Conservation (phyloP, 441 rosid genomes). For the Omphalea diandra region DNA sequence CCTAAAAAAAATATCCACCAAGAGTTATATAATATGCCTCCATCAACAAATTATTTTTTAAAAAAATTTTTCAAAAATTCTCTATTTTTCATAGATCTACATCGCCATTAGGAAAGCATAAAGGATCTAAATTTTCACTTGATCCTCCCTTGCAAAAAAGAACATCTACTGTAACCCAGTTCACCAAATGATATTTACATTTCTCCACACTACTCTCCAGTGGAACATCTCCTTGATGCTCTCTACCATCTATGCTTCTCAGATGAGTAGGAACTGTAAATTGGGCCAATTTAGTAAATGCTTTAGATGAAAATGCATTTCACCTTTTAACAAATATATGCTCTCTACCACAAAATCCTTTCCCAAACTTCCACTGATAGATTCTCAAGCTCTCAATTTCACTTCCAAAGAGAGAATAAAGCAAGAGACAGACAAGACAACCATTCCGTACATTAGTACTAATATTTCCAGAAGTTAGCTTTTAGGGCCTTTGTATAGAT, state of each 20-base stretch:
- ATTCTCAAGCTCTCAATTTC: not conserved
- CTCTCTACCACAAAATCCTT: not conserved
- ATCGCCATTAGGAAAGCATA: not conserved
- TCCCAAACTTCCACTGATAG: not conserved
- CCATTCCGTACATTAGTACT: not conserved
- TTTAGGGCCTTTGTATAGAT: not conserved
- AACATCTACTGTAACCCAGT: not conserved
- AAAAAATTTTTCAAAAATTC: not conserved
- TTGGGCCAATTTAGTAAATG: not conserved
- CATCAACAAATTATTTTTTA: no score
- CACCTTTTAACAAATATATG: not conserved
- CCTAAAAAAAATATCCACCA: no score
- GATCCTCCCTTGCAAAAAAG: not conserved
- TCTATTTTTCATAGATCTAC: not conserved
- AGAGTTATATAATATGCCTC: no score
- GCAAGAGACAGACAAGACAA: constrained; percentile 1
- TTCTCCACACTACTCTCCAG: not conserved
- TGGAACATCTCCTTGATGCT: not conserved
- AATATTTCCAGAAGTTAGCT: not conserved
- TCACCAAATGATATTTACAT: not conserved
- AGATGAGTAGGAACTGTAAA: not conserved
- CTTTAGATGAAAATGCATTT: not conserved
- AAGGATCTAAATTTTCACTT: not conserved
- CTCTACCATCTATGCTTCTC: not conserved
- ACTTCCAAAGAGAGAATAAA: not conserved